phyloP scores from a whole-genome alignment of 306 rosid species.

The Castanospermum australe region DNA sequence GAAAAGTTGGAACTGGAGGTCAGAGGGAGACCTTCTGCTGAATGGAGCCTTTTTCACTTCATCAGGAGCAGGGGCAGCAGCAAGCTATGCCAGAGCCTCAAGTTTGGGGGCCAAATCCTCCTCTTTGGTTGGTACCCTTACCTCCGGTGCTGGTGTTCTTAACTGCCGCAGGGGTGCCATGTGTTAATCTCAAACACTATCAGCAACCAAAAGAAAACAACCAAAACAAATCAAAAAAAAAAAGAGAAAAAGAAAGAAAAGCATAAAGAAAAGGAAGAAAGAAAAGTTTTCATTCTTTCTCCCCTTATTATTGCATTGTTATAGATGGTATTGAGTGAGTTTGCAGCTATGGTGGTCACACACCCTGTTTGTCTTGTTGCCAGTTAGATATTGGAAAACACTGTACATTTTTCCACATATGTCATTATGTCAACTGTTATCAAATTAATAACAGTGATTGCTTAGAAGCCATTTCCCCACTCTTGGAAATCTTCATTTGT shows the following conservation, averaged over 20 bases:
- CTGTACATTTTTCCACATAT: constrained; percentile 52
- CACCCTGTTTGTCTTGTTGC: constrained; percentile 44
- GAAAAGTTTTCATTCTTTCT: constrained; percentile 51
- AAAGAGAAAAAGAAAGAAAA: not conserved
- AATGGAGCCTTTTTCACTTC: constrained; percentile 89
- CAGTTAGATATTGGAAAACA: constrained; percentile 45
- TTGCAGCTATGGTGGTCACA: constrained; percentile 47
- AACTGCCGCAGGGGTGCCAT: constrained; percentile 57
- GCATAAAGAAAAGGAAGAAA: constrained; percentile 42
- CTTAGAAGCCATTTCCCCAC: constrained; percentile 26
- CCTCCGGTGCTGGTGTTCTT: constrained; percentile 79
- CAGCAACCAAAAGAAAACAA: constrained; percentile 13
- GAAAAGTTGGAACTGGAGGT: constrained; percentile 95
- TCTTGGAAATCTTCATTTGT: constrained; percentile 5
- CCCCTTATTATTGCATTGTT: constrained; percentile 45
- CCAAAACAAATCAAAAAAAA: not conserved
- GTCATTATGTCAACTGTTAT: constrained; percentile 28
- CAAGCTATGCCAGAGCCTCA: constrained; percentile 96
- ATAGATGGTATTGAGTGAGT: constrained; percentile 49
- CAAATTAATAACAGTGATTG: constrained; percentile 38
- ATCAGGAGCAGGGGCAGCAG: constrained; percentile 82
- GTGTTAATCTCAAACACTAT: constrained; percentile 54
- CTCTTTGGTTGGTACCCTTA: constrained; percentile 70
- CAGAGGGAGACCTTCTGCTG: constrained; percentile 89
- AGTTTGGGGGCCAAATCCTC: constrained; percentile 98